Base-by-base conservation (phyloP, 1,284 basidiomycete species). In the Ustilago shanxiensis region DNA sequence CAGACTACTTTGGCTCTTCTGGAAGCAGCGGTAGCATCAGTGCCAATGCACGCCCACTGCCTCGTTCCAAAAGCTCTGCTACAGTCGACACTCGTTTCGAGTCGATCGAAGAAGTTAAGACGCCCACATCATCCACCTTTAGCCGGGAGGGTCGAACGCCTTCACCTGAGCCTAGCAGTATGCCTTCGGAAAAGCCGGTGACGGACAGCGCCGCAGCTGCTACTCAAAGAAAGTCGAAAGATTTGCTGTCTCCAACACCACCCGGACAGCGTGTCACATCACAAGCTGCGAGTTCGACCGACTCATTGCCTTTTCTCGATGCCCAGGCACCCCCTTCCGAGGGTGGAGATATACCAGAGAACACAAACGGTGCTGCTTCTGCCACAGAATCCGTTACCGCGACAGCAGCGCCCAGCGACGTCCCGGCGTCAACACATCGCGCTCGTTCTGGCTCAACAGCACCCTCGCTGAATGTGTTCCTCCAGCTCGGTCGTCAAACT, bases 401-500 rank as follows among this genome's bases (percentile, higher is more conserved):
- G 7, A 2, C 39, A 20, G 5, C 31, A 3, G 45, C 50, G 13
- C 16, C 50, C 4, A 58, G 11, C 39, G 52, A 24, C 13, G n/a
- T 20, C 7, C 18, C 28, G 4, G 20, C 57, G 3, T 26, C 65
- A 2, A 64, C 64, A 20, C 60, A 57, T 20, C 70, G 70, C 1
- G 44, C 16, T 26, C 45, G 59, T 6, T 62, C 67, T 8, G 58
- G 51, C 29, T 10, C 49, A 13, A 37, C 72, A 29, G 29, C 61
- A 1, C 44, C 47, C 6, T 59, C 60, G 14, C 58, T 76, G 55
- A 62, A 76, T 26, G 91, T 96, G 18, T 99, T 95, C 87, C 88
- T 99, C 57, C 95, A 98, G 83, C 89, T 98, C 6, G 95, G 95
- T 0, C 89, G 94, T 37, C 94, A 96, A 83, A 94, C 96, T 52